Conservation (phyloP, 345 rosid species). For the Citrus hindsii region DNA sequence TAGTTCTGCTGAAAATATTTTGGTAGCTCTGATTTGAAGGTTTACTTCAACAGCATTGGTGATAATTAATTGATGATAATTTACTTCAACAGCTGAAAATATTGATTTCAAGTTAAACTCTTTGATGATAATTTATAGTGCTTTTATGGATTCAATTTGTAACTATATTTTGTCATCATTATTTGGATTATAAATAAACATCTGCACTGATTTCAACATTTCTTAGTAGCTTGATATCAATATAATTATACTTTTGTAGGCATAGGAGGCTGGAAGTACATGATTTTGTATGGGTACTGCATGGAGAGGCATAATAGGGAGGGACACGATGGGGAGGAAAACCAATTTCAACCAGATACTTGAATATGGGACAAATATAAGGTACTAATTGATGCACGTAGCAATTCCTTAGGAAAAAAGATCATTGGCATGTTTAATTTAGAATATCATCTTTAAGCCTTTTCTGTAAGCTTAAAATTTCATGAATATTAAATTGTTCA, state of each 20-base stretch:
- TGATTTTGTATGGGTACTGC: too few relatives aligned
- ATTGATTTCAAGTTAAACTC: neutral
- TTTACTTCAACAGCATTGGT: too few relatives aligned
- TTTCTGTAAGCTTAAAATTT: neutral
- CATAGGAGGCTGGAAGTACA: too few relatives aligned
- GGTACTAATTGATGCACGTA: neutral
- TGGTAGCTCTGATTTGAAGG: too few relatives aligned
- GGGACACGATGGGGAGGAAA: conserved; percentile 60
- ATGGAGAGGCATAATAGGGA: conserved; percentile 91
- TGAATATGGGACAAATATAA: neutral
- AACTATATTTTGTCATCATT: neutral
- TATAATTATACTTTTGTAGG: too few relatives aligned
- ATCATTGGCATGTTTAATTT: neutral
- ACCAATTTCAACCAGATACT: too few relatives aligned
- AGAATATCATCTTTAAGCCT: neutral
- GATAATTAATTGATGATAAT: too few relatives aligned
- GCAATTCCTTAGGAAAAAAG: neutral
- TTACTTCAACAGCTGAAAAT: too few relatives aligned
- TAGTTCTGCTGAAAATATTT: too few relatives aligned
- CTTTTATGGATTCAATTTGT: conserved; percentile 6
- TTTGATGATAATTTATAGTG: conserved; percentile 82
- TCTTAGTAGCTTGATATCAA: too few relatives aligned
- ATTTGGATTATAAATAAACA: neutral
- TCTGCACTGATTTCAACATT: neutral
- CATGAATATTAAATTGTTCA: neutral